Percentiles rank a stretch among this genome's conserved stretches.
These are phyloP conservation scores for Simmondsia chinensis DNA, from an alignment of 148 eudicot species.

Conservation along the genomic window DNA sequence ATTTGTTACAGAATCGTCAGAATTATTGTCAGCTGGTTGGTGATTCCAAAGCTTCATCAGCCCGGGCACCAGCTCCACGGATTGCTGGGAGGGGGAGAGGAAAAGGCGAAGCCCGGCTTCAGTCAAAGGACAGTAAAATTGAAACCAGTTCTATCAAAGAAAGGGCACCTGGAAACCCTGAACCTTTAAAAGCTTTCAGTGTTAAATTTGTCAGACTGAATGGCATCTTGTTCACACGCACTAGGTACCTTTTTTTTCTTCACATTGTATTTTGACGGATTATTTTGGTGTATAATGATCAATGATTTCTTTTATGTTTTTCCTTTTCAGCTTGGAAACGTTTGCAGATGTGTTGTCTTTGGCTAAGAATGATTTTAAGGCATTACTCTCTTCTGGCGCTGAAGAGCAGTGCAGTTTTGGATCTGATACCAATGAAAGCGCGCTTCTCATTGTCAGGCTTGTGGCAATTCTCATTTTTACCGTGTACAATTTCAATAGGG, in stretches of 20 bases:
- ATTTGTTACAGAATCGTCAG: conserved; percentile 75
- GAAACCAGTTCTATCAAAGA: conserved; percentile 47
- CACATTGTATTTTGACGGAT: not conserved
- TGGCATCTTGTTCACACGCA: conserved; percentile 93
- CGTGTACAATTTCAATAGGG: conserved; percentile 76
- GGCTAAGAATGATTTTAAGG: conserved; percentile 48
- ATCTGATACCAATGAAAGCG: conserved; percentile 69
- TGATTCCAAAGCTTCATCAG: conserved; percentile 40
- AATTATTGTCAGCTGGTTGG: conserved; percentile 52
- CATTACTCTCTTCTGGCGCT: conserved; percentile 61
- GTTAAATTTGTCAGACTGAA: conserved; percentile 67
- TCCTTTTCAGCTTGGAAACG: conserved; percentile 71
- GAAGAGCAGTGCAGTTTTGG: conserved; percentile 68
- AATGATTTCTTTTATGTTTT: conserved; percentile 11
- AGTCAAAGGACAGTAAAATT: conserved; percentile 34
- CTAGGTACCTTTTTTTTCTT: conserved; percentile 47
- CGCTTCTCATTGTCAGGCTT: conserved; percentile 58
- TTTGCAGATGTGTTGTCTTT: conserved; percentile 61
- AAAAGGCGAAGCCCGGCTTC: conserved; percentile 45
- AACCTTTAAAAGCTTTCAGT: conserved; percentile 47
- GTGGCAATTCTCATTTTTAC: conserved; percentile 72
- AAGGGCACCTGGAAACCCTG: conserved; percentile 26
- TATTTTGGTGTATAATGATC: not conserved
- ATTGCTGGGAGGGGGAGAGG: conserved; percentile 56
- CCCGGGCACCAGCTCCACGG: conserved; percentile 30